Conservation (phyloP, 2,329 filamentous ascomycete species). For the Penicillium sp. region DNA sequence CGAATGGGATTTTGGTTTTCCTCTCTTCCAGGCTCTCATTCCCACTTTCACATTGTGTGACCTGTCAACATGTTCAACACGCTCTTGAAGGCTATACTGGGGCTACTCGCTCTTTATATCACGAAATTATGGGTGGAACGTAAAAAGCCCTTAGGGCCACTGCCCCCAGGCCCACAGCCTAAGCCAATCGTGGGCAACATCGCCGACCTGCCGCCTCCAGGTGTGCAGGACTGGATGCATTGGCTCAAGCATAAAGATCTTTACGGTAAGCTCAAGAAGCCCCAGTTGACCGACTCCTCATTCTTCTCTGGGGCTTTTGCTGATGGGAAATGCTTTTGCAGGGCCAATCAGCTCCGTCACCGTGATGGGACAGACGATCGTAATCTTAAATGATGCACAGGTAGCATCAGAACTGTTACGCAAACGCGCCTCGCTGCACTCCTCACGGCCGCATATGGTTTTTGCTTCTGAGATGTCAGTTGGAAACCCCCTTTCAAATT, state of each 20-base stretch:
- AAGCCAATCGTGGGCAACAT: slow-evolving; percentile 54
- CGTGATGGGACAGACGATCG: slow-evolving; percentile 36
- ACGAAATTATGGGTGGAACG: background rate
- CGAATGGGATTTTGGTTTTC: background rate
- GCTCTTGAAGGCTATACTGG: background rate
- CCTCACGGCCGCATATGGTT: slow-evolving; percentile 29
- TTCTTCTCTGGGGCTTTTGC: background rate
- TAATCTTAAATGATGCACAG: slow-evolving; percentile 37
- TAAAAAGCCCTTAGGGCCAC: background rate
- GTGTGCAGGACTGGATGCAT: slow-evolving; percentile 42
- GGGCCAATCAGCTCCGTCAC: slow-evolving; percentile 41
- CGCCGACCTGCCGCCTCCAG: slow-evolving; percentile 46
- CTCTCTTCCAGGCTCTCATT: background rate
- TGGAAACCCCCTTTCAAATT: background rate
- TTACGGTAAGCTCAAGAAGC: slow-evolving; percentile 28
- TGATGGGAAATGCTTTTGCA: slow-evolving; percentile 1
- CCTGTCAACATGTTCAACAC: background rate
- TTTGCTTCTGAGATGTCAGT: slow-evolving; percentile 42
- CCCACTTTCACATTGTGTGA: background rate
- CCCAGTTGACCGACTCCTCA: background rate
- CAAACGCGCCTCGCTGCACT: slow-evolving; percentile 32
- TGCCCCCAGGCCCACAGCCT: slow-evolving; percentile 54
- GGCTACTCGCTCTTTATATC: background rate
- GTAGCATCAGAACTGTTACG: slow-evolving; percentile 38
- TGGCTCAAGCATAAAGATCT: slow-evolving; percentile 47